Evolutionary conservation across 2,329 filamentous ascomycete species (phyloP).

Genomic region (Colletotrichum paranaense): DNA sequence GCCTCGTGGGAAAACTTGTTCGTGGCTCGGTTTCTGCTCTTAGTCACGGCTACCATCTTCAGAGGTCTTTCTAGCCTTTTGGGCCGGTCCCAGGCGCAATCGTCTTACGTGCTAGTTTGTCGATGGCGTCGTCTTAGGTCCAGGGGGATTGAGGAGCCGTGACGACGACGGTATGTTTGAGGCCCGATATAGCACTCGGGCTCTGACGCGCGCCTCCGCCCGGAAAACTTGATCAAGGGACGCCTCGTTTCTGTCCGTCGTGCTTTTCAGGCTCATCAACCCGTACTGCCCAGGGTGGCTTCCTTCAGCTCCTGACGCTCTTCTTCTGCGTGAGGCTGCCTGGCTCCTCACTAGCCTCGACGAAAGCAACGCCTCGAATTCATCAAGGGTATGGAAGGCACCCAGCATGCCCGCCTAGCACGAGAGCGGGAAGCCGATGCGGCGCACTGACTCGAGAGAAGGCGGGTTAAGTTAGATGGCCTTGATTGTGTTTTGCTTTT

Average conservation of each 20-base stretch:
- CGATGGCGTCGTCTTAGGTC: background rate
- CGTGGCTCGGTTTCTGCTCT: background rate
- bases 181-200: slow-evolving; percentile 10
- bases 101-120: background rate
- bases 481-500: background rate
- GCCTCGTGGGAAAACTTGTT: background rate
- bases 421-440: background rate
- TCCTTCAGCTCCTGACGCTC: background rate
- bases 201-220: background rate
- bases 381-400: background rate
- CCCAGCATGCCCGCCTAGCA: background rate
- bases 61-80: background rate
- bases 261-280: no score
- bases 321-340: background rate
- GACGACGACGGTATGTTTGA: background rate
- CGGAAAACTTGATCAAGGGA: background rate
- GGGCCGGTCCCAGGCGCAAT: background rate
- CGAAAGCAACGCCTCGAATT: background rate
- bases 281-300: background rate
- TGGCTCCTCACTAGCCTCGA: background rate
- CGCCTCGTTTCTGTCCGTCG: background rate
- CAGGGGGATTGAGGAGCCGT: background rate
- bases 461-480: background rate
- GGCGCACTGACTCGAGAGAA: slow-evolving; percentile 2
- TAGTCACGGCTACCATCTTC: background rate